Percentiles rank a stretch among this genome's conserved stretches.
phyloP scores from a whole-genome alignment of 331 rosid species.

The Erythrophleum ivorense region DNA sequence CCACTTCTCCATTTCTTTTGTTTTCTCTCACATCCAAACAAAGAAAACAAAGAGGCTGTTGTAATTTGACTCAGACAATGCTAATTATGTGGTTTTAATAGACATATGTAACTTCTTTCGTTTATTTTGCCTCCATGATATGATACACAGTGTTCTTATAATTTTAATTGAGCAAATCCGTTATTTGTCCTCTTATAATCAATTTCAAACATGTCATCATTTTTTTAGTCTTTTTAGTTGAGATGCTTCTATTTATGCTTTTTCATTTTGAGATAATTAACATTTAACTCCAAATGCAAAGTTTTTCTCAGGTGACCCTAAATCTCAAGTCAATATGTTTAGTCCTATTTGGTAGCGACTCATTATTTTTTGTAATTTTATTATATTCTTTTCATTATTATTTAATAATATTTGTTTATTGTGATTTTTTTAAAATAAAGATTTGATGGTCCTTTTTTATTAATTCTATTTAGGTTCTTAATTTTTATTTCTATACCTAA shows the following conservation, averaged over 20 bases:
- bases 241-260: neutral
- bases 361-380: too few relatives aligned
- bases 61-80: neutral
- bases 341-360: too few relatives aligned
- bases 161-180: neutral
- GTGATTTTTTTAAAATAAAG: too few relatives aligned
- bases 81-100: neutral
- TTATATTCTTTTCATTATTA: too few relatives aligned
- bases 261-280: neutral
- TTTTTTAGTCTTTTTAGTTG: neutral
- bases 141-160: too few relatives aligned
- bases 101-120: neutral
- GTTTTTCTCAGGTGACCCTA: neutral
- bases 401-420: too few relatives aligned
- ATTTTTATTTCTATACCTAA: too few relatives aligned
- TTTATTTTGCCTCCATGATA: neutral
- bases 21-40: conserved; percentile 3
- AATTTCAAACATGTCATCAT: neutral
- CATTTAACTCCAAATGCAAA: neutral
- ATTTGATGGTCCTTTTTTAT: too few relatives aligned
- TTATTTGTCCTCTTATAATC: neutral
- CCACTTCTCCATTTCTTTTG: neutral
- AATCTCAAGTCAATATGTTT: neutral
- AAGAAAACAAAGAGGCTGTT: conserved; percentile 1
- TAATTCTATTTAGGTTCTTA: too few relatives aligned